Evolutionary conservation across 2,329 filamentous ascomycete species (phyloP), one percentile per base, ranked within the genome.

Genomic region (Aspergillus sojae): DNA sequence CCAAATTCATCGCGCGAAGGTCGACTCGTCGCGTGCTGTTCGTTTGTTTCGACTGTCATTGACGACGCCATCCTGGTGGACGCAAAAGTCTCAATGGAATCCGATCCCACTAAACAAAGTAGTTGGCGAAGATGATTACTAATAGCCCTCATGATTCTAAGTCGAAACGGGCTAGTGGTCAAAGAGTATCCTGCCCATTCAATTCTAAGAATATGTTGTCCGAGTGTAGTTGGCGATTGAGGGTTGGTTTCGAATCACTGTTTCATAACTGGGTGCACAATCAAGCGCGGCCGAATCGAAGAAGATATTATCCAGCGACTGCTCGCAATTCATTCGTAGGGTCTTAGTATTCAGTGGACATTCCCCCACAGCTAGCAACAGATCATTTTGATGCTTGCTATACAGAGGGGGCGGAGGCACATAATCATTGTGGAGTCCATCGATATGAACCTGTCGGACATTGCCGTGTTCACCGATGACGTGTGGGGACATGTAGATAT

Each of bases 401-500:
- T 61, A 61, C 16, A 61, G 34, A 4, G 59, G 58, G 3, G 58
- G 59, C 6, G 53, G 53, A 6, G 16, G 28, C 16, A 28, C 28
- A 3, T 39, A 19, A 7, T 57, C 32, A 21, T 34, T 5, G 16
- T 28, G 53, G 12, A 28, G 26, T 26, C 57, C 4, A 19, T 41
- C 53, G 16, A 52, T 21, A 12, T 57, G 41, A 4, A 52, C 23
- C 12, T 30, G 5, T 32, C 28, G 32, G 11, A 57, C 43, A 10
- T 23, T 26, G 2, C 53, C 53, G 11, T 57, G 19, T 19, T 36
- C 14, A 1, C 14, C 26, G 16, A 52, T 30, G 7, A 26, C 19
- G 12, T n/a, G n/a, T 32, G 59, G 59, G n/a, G 53, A 43, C 41
- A 62, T 58, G 23, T 43, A 48, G n/a, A 62, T 54, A 52, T 58